phyloP scores from a whole-genome alignment of 2,329 filamentous ascomycete species.

The Passalora sequoiae region DNA sequence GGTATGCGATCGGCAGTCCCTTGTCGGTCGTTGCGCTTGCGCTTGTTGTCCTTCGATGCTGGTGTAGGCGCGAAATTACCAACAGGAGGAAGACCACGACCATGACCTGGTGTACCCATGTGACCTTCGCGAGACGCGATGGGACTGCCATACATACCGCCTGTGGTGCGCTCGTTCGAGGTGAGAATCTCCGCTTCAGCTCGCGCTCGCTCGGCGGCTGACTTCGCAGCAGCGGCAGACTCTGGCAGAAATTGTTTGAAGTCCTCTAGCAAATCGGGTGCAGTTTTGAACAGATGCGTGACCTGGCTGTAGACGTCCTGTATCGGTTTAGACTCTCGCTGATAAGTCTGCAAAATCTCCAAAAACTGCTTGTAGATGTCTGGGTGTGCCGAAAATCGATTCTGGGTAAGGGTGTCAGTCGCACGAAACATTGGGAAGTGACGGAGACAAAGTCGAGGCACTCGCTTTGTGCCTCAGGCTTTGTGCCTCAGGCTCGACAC shows the following conservation, averaged over 20 bases:
- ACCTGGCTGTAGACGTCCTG: slow-evolving; percentile 98
- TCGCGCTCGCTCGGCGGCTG: slow-evolving; percentile 48
- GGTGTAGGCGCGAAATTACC: slow-evolving; percentile 86
- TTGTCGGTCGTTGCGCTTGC: slow-evolving; percentile 61
- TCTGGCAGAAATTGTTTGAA: slow-evolving; percentile 98
- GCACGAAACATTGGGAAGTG: slow-evolving; percentile 7
- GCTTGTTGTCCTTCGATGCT: slow-evolving; percentile 73
- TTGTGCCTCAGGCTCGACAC: too few species aligned
- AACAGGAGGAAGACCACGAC: slow-evolving; percentile 67
- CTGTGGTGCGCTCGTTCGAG: slow-evolving; percentile 57
- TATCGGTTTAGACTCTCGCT: slow-evolving; percentile 95
- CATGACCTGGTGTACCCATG: slow-evolving; percentile 34
- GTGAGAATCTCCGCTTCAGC: slow-evolving; percentile 64
- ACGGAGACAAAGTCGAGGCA: not conserved
- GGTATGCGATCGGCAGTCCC: slow-evolving; percentile 42
- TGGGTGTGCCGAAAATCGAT: slow-evolving; percentile 91
- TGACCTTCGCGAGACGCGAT: slow-evolving; percentile 33
- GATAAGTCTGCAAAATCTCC: slow-evolving; percentile 96
- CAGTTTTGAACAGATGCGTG: slow-evolving; percentile 85
- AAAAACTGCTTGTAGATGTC: slow-evolving; percentile 99
- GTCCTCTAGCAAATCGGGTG: slow-evolving; percentile 90
- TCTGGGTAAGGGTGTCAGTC: slow-evolving; percentile 60
- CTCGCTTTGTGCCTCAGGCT: not conserved
- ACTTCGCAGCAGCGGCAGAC: slow-evolving; percentile 64
- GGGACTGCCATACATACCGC: slow-evolving; percentile 41